Base-by-base conservation (phyloP, 2,329 filamentous ascomycete species). In the Achaetomium macrosporum region DNA sequence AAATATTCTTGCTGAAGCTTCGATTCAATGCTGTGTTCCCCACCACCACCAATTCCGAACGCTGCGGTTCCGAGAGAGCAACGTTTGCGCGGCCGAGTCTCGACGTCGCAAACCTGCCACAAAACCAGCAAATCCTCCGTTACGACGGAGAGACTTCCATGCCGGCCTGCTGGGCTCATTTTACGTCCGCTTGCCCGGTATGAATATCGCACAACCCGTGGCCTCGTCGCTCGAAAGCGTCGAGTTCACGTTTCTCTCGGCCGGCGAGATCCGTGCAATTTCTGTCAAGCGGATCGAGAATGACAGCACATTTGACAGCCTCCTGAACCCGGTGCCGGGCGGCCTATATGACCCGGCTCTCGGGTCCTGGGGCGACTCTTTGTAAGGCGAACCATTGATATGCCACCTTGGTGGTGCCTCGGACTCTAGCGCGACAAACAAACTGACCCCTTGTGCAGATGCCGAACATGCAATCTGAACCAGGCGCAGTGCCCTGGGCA, bases 231-330 rank as follows among this genome's bases (percentile, higher is more conserved):
- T 99, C 65, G 82, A 86, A 68, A 86, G 85, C 67, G 89, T 99
- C 65, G 88, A 95, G 68, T 99, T 99, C 70, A 85, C 83, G 42
- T 89, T 95, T 66, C 82, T 97, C 61, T 83, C 87, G 17, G 78
- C 84, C 47, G 77, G 85, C 56, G 92, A 99, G 70, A 90, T 99
- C 67, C 84, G 85, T 68, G 81, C 84, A 56, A 83, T 97, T 63
- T 99, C 93, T 9, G 93, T 96, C 61, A 93, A 93, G 76, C 84
- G 85, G 71, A 95, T 99, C 63, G 87, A 95, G 66, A 95, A 95
- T 73, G 86, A 90, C 47, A 88, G 82, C 61, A 96, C 93, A n/a
- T 93, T 97, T 69, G 93, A 97, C 71, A 90, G 83, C 54, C 82
- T 96, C 52, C 79, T 95, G 60, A 91, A 96, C 64, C 91, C 92